phyloP scores from a whole-genome alignment of 495 filamentous ascomycete species.

The Corynascus novoguineensis region DNA sequence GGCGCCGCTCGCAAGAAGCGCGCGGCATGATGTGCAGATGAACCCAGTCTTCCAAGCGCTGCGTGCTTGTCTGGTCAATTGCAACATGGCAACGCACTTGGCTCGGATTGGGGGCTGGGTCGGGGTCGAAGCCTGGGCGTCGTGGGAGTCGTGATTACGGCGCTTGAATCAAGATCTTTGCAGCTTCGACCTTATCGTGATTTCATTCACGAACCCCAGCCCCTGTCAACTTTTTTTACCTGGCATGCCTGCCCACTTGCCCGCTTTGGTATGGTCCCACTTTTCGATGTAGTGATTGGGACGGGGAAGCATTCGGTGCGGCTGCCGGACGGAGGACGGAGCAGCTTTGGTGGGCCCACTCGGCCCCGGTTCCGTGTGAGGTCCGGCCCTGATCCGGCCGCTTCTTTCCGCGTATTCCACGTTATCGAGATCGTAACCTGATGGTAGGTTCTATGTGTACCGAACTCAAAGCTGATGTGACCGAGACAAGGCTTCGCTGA shows the following conservation, averaged over 20 bases:
- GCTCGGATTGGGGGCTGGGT: background rate
- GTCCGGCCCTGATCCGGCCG: too few species aligned
- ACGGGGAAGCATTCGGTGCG: too few species aligned
- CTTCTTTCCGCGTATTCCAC: too few species aligned
- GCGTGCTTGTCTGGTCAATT: conserved; percentile 10
- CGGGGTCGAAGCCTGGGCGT: background rate
- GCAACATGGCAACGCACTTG: conserved; percentile 18
- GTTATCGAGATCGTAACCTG: too few species aligned
- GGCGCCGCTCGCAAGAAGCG: conserved; percentile 8
- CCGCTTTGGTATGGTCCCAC: background rate
- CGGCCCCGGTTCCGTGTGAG: too few species aligned
- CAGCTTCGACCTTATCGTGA: background rate
- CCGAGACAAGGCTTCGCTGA: too few species aligned
- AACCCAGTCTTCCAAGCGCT: conserved; percentile 11
- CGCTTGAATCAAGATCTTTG: background rate
- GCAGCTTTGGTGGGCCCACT: too few species aligned
- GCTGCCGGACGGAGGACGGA: too few species aligned
- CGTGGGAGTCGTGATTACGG: background rate
- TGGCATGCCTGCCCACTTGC: background rate
- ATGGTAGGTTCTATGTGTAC: too few species aligned
- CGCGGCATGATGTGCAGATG: conserved; percentile 25
- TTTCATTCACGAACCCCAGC: background rate
- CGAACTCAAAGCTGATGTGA: too few species aligned
- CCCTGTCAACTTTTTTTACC: background rate
- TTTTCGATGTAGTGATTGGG: too few species aligned